Percentiles rank a stretch among this genome's conserved stretches.
These are phyloP conservation scores for Botrytis aclada DNA, from an alignment of 2,329 filamentous ascomycete genomes.

Conservation along the genomic window DNA sequence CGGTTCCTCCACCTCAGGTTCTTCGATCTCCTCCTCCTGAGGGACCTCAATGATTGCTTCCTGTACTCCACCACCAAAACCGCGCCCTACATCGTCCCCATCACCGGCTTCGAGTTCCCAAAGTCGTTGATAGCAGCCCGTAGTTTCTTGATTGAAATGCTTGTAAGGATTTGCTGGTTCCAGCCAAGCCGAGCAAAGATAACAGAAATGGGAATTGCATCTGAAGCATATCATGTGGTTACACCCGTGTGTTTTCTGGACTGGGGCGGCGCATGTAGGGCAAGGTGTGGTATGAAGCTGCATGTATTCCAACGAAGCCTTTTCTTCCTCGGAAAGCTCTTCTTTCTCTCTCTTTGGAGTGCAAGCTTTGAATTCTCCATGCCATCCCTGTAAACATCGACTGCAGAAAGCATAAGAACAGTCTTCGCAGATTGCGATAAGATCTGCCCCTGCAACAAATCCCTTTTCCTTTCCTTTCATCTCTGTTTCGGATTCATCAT, in stretches of 20 bases:
- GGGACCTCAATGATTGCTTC: conserved; percentile 19
- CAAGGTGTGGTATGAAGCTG: conserved; percentile 79
- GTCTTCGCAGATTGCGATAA: conserved; percentile 81
- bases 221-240: conserved; percentile 95
- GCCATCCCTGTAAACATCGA: conserved; percentile 74
- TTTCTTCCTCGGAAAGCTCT: conserved; percentile 79
- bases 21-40: conserved; percentile 18
- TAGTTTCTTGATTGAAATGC: conserved; percentile 75
- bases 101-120: conserved; percentile 90
- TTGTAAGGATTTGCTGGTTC: conserved; percentile 76
- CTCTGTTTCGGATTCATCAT: conserved; percentile 48
- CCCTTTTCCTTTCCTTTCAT: conserved; percentile 24
- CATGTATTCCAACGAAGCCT: conserved; percentile 82
- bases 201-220: conserved; percentile 92
- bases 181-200: conserved; percentile 87
- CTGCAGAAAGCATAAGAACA: conserved; percentile 86
- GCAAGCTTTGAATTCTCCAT: conserved; percentile 76
- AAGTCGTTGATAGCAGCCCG: conserved; percentile 75
- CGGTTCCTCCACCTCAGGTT: conserved; percentile 14
- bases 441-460: conserved; percentile 48
- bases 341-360: conserved; percentile 61
- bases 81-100: conserved; percentile 42
- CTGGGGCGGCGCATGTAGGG: conserved; percentile 79
- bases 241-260: conserved; percentile 89
- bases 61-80: conserved; percentile 27